A percentile compares a stretch with the other conserved stretches of the same genome.
These are phyloP conservation scores for Protomyces pachydermus DNA, from an alignment of 1,139 yeast species.

Conservation along the genomic window DNA sequence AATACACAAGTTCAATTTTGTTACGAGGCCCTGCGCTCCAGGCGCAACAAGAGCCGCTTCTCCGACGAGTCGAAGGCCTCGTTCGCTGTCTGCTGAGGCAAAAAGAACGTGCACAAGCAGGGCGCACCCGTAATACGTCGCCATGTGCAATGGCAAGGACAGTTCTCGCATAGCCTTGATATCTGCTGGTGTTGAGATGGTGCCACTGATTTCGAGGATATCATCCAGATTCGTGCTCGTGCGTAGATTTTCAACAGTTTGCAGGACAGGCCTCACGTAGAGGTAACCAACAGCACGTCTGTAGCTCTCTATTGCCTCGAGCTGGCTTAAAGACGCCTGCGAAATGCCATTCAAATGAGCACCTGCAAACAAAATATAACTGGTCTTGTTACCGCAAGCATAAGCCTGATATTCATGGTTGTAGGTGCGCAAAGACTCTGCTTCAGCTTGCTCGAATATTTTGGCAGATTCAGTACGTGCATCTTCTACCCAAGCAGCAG, in stretches of 20 bases:
- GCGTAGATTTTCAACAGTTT: background rate
- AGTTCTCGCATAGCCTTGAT: background rate
- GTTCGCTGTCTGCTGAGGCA: background rate
- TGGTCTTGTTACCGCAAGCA: conserved; percentile 10
- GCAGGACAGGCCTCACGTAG: conserved; percentile 7
- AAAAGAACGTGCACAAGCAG: background rate
- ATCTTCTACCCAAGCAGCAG: conserved; percentile 1
- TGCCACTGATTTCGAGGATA: background rate
- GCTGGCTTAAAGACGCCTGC: background rate
- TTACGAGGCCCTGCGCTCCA: conserved; percentile 9
- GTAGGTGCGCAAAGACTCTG: conserved; percentile 6
- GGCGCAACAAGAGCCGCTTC: background rate
- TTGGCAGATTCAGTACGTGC: conserved; percentile 1
- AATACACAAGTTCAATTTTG: background rate
- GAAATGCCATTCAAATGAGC: background rate
- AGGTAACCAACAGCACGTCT: conserved; percentile 4
- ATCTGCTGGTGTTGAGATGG: background rate
- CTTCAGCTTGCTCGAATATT: background rate
- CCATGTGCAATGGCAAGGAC: conserved; percentile 1
- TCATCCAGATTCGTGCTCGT: background rate
- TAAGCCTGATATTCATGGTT: conserved; percentile 18
- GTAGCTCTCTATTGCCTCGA: conserved; percentile 9
- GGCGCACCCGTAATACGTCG: conserved; percentile 1
- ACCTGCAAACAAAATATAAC: background rate
- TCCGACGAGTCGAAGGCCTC: background rate